These are phyloP conservation scores for Pulveroboletus sp. DNA, from an alignment of 768 basidiomycete species.

Conservation along the genomic window DNA sequence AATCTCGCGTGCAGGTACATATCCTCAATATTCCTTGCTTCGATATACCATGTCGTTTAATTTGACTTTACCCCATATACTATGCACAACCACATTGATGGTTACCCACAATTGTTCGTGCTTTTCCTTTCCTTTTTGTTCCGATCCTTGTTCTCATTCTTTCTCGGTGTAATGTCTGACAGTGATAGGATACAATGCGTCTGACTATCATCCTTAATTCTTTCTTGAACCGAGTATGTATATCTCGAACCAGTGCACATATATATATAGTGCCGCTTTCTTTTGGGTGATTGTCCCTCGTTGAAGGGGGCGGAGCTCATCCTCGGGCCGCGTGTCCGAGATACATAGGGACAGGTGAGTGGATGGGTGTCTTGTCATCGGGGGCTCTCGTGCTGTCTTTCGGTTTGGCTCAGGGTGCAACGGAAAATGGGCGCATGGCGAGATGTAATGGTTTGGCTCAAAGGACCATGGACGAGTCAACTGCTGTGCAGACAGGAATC, in stretches of 20 bases:
- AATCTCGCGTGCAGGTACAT: conserved; percentile 10
- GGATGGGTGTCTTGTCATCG: no score
- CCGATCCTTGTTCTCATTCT: background rate
- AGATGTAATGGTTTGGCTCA: no score
- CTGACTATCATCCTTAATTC: conserved; percentile 13
- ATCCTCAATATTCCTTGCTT: conserved; percentile 7
- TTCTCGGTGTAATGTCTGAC: conserved; percentile 8
- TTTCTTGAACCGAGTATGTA: conserved; percentile 7
- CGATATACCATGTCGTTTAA: conserved; percentile 25
- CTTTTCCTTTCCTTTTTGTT: background rate
- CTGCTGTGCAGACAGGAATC: no score
- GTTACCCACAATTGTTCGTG: background rate
- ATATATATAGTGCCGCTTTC: no score
- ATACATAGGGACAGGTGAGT: no score
- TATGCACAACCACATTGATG: conserved; percentile 22
- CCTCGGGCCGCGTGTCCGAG: no score
- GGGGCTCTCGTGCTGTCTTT: no score
- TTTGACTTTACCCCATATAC: conserved; percentile 9
- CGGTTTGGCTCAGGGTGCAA: no score
- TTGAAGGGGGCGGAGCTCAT: no score
- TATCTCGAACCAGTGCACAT: background rate
- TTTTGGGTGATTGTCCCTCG: no score
- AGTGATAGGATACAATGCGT: conserved; percentile 7
- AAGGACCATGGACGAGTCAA: no score
- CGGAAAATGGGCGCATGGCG: no score